Conservation (phyloP, 441 rosid genomes). For the Metrosideros polymorpha region DNA sequence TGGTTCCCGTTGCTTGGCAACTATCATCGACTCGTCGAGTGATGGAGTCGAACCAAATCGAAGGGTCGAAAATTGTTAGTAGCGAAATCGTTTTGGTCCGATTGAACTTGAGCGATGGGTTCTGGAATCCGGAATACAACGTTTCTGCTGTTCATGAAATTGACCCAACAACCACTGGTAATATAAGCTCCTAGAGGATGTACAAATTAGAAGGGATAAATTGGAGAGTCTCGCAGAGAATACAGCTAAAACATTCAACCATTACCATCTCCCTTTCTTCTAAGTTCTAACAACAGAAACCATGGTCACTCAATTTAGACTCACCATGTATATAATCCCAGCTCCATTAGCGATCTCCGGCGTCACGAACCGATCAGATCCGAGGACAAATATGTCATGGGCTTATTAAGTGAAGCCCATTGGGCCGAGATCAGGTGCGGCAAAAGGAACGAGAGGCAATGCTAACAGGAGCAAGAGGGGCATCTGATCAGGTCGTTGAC, state of each 20-base stretch:
- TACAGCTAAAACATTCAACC: background rate
- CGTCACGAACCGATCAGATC: background rate
- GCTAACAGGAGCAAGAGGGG: slow-evolving; percentile 28
- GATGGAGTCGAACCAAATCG: background rate
- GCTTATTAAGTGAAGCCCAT: background rate
- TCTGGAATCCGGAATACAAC: background rate
- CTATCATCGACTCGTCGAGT: background rate
- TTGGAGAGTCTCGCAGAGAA: background rate
- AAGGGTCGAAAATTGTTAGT: background rate
- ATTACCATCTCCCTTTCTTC: background rate
- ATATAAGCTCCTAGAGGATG: background rate
- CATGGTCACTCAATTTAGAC: background rate
- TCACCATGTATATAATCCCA: background rate
- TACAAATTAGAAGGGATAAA: background rate
- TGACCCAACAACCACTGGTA: background rate
- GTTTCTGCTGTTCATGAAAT: background rate
- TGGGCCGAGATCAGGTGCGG: background rate
- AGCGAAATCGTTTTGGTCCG: background rate
- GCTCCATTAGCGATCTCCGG: background rate
- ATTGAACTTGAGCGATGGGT: background rate
- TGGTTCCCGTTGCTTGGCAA: background rate
- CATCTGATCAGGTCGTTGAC: slow-evolving; percentile 50
- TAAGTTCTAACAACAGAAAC: background rate
- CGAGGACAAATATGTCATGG: no score
- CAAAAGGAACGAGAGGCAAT: slow-evolving; percentile 11